phyloP scores from a whole-genome alignment of 192 early-diverging fungal genomes.

The Backusella luteola region DNA sequence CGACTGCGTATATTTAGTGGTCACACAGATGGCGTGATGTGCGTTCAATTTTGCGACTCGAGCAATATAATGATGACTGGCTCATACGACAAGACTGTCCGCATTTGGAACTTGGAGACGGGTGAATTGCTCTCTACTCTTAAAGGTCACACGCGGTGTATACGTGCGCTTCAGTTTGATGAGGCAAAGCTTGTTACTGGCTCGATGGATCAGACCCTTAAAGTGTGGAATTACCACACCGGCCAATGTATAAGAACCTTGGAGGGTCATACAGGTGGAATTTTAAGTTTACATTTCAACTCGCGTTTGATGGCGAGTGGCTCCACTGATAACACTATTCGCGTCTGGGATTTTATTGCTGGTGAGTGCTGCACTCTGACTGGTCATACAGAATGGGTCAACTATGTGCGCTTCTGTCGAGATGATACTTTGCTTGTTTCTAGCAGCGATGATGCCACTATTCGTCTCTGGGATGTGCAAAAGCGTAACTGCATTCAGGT shows the following conservation, averaged over 20 bases:
- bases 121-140: slow-evolving; percentile 77
- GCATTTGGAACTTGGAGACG: slow-evolving; percentile 87
- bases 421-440: slow-evolving; percentile 69
- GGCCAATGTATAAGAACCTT: slow-evolving; percentile 86
- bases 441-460: slow-evolving; percentile 86
- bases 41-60: slow-evolving; percentile 82
- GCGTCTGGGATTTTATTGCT: slow-evolving; percentile 79
- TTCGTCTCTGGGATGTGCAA: slow-evolving; percentile 82
- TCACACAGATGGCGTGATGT: slow-evolving; percentile 90
- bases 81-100: slow-evolving; percentile 84
- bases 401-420: slow-evolving; percentile 75
- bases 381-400: slow-evolving; percentile 92
- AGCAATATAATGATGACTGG: slow-evolving; percentile 76
- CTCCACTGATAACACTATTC: slow-evolving; percentile 79
- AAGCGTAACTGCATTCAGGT: slow-evolving; percentile 66
- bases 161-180: slow-evolving; percentile 92
- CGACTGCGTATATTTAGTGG: slow-evolving; percentile 60
- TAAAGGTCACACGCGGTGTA: slow-evolving; percentile 81
- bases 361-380: slow-evolving; percentile 68
- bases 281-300: slow-evolving; percentile 84
- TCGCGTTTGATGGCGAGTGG: slow-evolving; percentile 80
- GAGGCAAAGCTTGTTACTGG: slow-evolving; percentile 91
- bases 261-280: slow-evolving; percentile 73
- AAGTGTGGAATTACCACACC: slow-evolving; percentile 90
- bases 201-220: slow-evolving; percentile 88